Evolutionary conservation across 257 asterid genomes (phyloP).

Genomic region (Gentiana dahurica): DNA sequence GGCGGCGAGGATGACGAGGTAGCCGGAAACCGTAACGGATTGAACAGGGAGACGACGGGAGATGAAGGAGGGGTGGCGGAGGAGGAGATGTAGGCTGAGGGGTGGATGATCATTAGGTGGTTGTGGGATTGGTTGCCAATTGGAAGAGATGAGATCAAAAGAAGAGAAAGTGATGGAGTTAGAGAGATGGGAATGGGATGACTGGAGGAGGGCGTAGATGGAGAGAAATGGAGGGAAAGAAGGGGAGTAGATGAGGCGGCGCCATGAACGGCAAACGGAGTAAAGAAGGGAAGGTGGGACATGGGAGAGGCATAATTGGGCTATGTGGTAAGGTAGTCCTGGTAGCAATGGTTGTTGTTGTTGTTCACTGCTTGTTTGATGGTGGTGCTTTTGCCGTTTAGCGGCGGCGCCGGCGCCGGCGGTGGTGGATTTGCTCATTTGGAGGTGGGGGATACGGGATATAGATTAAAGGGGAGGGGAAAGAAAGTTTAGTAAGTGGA

Average conservation of each 20-base stretch:
- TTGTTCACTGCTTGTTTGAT: slow-evolving; percentile 6
- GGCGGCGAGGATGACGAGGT: slow-evolving; percentile 58
- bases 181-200: slow-evolving; percentile 13
- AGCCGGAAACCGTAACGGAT: slow-evolving; percentile 40
- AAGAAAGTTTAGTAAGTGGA: too few relatives aligned
- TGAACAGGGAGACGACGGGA: slow-evolving; percentile 70
- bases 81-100: slow-evolving; percentile 21
- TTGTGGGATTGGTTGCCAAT: slow-evolving; percentile 48
- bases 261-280: slow-evolving; percentile 67
- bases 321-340: slow-evolving; percentile 62
- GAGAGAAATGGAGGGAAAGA: slow-evolving; percentile 69
- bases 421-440: slow-evolving; percentile 38
- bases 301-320: slow-evolving; percentile 46
- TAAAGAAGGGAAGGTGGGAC: slow-evolving; percentile 46
- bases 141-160: slow-evolving; percentile 60
- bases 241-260: slow-evolving; percentile 60
- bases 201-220: slow-evolving; percentile 36
- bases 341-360: slow-evolving; percentile 30
- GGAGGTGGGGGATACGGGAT: background rate
- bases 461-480: too few relatives aligned
- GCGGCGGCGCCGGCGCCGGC: background rate
- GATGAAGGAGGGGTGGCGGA: slow-evolving; percentile 73
- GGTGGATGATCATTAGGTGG: slow-evolving; percentile 13
- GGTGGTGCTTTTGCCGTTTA: slow-evolving; percentile 2
- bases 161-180: slow-evolving; percentile 26